phyloP scores from a whole-genome alignment of 352 stramenopile genomes.

The Blastocystis sp. region DNA sequence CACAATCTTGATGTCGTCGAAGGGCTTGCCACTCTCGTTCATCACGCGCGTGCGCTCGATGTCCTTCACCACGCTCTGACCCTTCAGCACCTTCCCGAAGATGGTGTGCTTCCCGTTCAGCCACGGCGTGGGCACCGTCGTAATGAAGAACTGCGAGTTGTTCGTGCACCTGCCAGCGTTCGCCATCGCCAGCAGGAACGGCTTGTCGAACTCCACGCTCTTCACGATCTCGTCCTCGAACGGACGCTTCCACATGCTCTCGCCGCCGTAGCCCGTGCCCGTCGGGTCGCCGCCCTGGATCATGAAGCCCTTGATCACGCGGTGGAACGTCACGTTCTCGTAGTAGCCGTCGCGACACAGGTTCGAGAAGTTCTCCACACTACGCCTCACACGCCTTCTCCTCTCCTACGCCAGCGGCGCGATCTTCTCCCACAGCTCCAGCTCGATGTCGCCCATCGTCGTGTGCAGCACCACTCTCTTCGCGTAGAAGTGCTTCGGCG shows the following conservation, averaged over 20 bases:
- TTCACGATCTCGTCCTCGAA: slow-evolving; percentile 98
- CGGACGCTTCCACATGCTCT: slow-evolving; percentile 97
- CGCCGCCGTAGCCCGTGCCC: slow-evolving; percentile 94
- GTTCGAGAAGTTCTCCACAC: slow-evolving; percentile 96
- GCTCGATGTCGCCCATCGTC: slow-evolving; percentile 95
- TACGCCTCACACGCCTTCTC: slow-evolving; percentile 78
- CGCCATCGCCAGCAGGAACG: slow-evolving; percentile 98
- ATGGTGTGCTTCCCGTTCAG: slow-evolving; percentile 97
- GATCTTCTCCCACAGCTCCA: slow-evolving; percentile 93
- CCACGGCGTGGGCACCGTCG: slow-evolving; percentile 94
- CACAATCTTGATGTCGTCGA: slow-evolving; percentile 85
- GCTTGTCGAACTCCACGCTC: slow-evolving; percentile 89
- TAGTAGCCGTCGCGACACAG: slow-evolving; percentile 96
- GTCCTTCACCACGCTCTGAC: slow-evolving; percentile 88
- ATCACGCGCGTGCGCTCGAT: slow-evolving; percentile 77
- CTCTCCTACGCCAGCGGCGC: slow-evolving; percentile 69
- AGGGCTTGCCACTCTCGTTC: slow-evolving; percentile 79
- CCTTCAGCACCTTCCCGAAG: slow-evolving; percentile 86
- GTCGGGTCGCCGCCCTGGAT: slow-evolving; percentile 87
- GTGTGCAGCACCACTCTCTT: slow-evolving; percentile 89
- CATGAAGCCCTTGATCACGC: slow-evolving; percentile 99
- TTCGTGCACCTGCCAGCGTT: slow-evolving; percentile 81
- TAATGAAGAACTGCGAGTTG: slow-evolving; percentile 94
- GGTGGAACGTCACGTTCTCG: slow-evolving; percentile 97
- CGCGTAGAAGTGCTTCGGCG: slow-evolving; percentile 78